phyloP scores from a whole-genome alignment of 2,329 filamentous ascomycete genomes.

The Camillea tinctor region DNA sequence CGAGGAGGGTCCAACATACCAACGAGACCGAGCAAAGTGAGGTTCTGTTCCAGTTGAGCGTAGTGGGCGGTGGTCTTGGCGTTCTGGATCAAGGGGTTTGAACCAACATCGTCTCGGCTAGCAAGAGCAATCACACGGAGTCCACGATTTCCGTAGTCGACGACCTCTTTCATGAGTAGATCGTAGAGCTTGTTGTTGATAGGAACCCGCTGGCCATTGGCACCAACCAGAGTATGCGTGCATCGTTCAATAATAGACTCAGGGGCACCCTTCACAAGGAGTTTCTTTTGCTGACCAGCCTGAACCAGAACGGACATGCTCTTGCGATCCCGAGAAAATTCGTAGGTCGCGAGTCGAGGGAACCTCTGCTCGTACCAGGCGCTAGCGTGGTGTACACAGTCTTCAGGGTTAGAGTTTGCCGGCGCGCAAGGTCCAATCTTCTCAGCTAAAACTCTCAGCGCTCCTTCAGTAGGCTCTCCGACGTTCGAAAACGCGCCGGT shows the following conservation, averaged over 20 bases:
- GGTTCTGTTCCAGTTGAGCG: slow-evolving; percentile 81
- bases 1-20: slow-evolving; percentile 97
- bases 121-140: slow-evolving; percentile 94
- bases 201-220: slow-evolving; percentile 72
- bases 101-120: slow-evolving; percentile 71
- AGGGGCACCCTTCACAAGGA: slow-evolving; percentile 94
- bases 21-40: slow-evolving; percentile 91
- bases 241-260: slow-evolving; percentile 94
- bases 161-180: slow-evolving; percentile 74
- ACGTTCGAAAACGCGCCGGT: slow-evolving; percentile 74
- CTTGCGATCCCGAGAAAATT: slow-evolving; percentile 97
- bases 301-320: slow-evolving; percentile 97
- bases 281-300: slow-evolving; percentile 66
- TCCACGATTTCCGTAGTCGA: slow-evolving; percentile 87
- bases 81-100: slow-evolving; percentile 65
- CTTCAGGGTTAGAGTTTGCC: slow-evolving; percentile 47
- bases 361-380: slow-evolving; percentile 77
- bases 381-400: slow-evolving; percentile 79
- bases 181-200: slow-evolving; percentile 68
- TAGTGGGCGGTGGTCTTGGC: slow-evolving; percentile 87
- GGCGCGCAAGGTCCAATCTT: slow-evolving; percentile 85
- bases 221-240: slow-evolving; percentile 74
- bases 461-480: slow-evolving; percentile 94
- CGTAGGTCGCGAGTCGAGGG: slow-evolving; percentile 79
- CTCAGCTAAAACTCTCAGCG: slow-evolving; percentile 84